Evolutionary conservation across 2,329 filamentous ascomycete species (phyloP).

Genomic region (Fusarium cyanostomum): DNA sequence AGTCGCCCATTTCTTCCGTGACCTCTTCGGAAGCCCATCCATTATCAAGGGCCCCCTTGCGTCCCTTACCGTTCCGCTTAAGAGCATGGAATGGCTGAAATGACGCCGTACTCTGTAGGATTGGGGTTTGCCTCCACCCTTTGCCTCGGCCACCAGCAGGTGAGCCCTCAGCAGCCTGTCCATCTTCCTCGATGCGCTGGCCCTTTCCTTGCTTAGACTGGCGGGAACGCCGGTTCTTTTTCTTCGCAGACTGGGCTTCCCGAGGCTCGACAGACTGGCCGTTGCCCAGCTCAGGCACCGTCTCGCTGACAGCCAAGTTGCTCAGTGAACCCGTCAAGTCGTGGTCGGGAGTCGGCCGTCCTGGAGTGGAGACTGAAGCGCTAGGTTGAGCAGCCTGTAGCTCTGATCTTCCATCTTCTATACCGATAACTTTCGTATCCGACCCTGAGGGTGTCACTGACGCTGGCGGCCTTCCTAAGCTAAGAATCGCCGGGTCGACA

Average conservation of each 20-base stretch:
- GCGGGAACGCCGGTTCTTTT: constrained; percentile 47
- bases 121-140: constrained; percentile 69
- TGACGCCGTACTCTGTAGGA: constrained; percentile 66
- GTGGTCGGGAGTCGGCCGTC: constrained; percentile 34
- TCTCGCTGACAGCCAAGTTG: constrained; percentile 36
- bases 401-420: constrained; percentile 25
- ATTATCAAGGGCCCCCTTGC: constrained; percentile 65
- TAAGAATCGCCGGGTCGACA: constrained; percentile 85
- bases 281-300: constrained; percentile 24
- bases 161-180: constrained; percentile 35
- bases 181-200: constrained; percentile 44
- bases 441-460: constrained; percentile 42
- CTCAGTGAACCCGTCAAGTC: constrained; percentile 43
- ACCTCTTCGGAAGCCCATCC: constrained; percentile 97
- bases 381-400: constrained; percentile 19
- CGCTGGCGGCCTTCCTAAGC: constrained; percentile 62
- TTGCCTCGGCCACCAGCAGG: constrained; percentile 55
- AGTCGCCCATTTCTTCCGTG: constrained; percentile 93
- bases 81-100: constrained; percentile 71
- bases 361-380: constrained; percentile 25
- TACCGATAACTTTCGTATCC: constrained; percentile 13
- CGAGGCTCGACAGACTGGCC: constrained; percentile 31
- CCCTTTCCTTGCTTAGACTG: constrained; percentile 46
- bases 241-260: constrained; percentile 42
- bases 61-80: constrained; percentile 64